Evolutionary conservation across 2,329 filamentous ascomycete genomes (phyloP), one percentile per base, ranked within the genome.

Genomic region (Massarina eburnea): DNA sequence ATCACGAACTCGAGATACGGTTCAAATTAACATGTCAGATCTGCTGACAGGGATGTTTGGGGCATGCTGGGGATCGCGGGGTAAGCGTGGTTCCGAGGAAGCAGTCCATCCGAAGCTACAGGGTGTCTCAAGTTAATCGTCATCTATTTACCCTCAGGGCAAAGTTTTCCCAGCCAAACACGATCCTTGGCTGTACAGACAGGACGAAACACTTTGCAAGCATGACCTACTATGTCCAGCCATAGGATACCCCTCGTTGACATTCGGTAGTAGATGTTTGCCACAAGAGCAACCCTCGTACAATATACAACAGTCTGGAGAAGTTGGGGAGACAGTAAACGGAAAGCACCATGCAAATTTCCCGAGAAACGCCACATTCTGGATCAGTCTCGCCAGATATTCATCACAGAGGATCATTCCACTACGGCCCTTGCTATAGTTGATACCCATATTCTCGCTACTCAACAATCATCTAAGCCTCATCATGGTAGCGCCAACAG

Each of bases 401-500:
- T 41, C 46, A 49, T 39, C 21, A 43, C 32, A 32, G 46, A 44
- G 48, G 46, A 52, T 59, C 52, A 58, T 59, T 51, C 58, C 46
- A 61, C 41, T 44, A 45, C 45, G 46, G 49, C 50, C 48, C 47
- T 41, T 52, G 48, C 46, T 58, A 65, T 59, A 64, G 54, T 55
- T 50, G 39, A 46, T 40, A 39, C 39, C 41, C 44, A 55, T 59
- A 48, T 40, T 40, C 39, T 46, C 40, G 41, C 56, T 58, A 61
- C 57, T 56, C 45, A 48, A 58, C 35, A 38, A 50, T 60, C 54
- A 63, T 65, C 49, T 61, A 64, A 62, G 60, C 59, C 58, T 66
- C 62, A 59, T 59, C 50, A 58, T 55, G 40, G 43, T 48, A 50
- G 48, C 49, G 54, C 51, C 51, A 46, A 54, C 47, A 15, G 46